These are phyloP conservation scores for Metschnikowia similis DNA, from an alignment of 805 yeast species.

Conservation along the genomic window DNA sequence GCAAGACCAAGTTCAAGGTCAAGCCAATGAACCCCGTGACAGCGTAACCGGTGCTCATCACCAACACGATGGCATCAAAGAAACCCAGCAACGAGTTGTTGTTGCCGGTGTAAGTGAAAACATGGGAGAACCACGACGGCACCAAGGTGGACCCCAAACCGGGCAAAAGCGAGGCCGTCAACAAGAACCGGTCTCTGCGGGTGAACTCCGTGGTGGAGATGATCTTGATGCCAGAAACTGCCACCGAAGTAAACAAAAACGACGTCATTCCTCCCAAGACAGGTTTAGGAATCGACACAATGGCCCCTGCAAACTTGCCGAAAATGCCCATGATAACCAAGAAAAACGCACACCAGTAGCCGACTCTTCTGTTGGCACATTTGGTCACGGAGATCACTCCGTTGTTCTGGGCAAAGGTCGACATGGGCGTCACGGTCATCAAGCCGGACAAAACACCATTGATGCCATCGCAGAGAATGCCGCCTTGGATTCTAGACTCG, in stretches of 20 bases:
- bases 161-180: slow-evolving; percentile 17
- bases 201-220: slow-evolving; percentile 20
- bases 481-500: slow-evolving; percentile 89
- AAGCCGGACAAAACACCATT: slow-evolving; percentile 75
- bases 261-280: slow-evolving; percentile 20
- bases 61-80: slow-evolving; percentile 16
- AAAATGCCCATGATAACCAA: slow-evolving; percentile 82
- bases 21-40: slow-evolving; percentile 17
- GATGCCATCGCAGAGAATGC: slow-evolving; percentile 83
- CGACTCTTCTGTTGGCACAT: slow-evolving; percentile 82
- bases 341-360: slow-evolving; percentile 78
- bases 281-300: slow-evolving; percentile 74
- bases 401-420: slow-evolving; percentile 91
- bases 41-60: slow-evolving; percentile 18
- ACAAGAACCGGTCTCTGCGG: slow-evolving; percentile 17
- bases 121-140: slow-evolving; percentile 16
- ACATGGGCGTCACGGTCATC: slow-evolving; percentile 82
- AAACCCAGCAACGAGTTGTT: slow-evolving; percentile 15
- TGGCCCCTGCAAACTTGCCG: slow-evolving; percentile 47
- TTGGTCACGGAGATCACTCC: slow-evolving; percentile 91
- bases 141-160: slow-evolving; percentile 17
- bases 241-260: slow-evolving; percentile 18
- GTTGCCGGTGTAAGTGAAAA: slow-evolving; percentile 14
- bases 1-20: slow-evolving; percentile 17
- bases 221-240: slow-evolving; percentile 19